Evolutionary conservation across 805 yeast genomes (phyloP).

Genomic region (Saturnispora silvae): DNA sequence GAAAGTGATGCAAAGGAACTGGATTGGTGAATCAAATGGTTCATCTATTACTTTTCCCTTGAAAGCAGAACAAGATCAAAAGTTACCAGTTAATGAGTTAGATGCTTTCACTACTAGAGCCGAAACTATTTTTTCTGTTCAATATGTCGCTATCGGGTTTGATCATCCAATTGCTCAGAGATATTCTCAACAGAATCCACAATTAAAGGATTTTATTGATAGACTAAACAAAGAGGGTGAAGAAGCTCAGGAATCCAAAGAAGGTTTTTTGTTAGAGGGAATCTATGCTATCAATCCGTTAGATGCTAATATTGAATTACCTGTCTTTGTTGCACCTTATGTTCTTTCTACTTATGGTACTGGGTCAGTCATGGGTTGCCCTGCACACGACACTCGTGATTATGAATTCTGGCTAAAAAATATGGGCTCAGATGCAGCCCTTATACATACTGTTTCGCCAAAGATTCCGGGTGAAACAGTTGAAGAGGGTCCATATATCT

Average conservation of each 20-base stretch:
- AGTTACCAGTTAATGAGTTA: conserved; percentile 22
- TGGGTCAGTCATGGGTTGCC: conserved; percentile 98
- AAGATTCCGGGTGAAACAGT: conserved; percentile 2
- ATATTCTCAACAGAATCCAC: conserved; percentile 28
- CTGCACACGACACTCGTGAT: conserved; percentile 86
- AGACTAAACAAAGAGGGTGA: conserved; percentile 28
- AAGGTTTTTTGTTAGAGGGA: conserved; percentile 44
- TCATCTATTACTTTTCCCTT: conserved; percentile 49
- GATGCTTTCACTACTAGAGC: conserved; percentile 78
- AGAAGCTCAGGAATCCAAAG: conserved; percentile 33
- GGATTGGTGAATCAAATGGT: conserved; percentile 89
- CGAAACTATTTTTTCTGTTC: conserved; percentile 77
- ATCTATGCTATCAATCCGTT: conserved; percentile 53
- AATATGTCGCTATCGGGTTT: conserved; percentile 68
- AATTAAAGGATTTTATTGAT: conserved; percentile 38
- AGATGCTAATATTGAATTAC: conserved; percentile 34
- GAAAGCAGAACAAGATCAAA: conserved; percentile 6
- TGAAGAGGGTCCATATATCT: conserved; percentile 25
- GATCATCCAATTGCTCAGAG: conserved; percentile 52
- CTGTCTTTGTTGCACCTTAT: conserved; percentile 85
- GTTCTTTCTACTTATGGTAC: conserved; percentile 76
- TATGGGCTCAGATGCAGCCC: conserved; percentile 32
- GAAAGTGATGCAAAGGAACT: conserved; percentile 79
- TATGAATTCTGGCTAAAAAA: conserved; percentile 67
- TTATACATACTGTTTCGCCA: conserved; percentile 38